Evolutionary conservation across 768 basidiomycete species (phyloP), one percentile per base, ranked within the genome.

Genomic region (Russula olivacea): DNA sequence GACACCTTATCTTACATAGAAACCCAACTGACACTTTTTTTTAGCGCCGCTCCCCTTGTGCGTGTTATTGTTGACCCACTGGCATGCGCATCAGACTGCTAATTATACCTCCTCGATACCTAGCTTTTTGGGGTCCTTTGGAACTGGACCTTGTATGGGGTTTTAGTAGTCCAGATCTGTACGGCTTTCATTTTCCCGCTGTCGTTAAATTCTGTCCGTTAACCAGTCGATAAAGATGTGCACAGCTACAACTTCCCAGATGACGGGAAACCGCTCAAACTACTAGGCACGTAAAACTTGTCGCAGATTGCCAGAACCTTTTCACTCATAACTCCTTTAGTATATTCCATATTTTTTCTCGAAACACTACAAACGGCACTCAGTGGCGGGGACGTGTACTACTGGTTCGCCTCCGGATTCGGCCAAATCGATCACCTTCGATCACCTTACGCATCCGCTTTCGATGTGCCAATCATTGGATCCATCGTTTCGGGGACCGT

Each of bases 331-430:
- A 10, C 15, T 30, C 25, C 12, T 55, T 15, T 6, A 63, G 61
- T 56, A 25, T 63, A 53, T 25, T 25, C 9, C 30, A 5, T 63
- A 6, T 57, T 51, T 45, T 30, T 57, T 6, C 21, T 62, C 1
- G 61, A 62, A 38, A 62, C 61, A 32, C 19, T 57, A 28, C 61
- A 57, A 36, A 51, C 61, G 3, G 40, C 36, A 12, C 55, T 62
- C 11, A 51, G 28, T 11, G 55, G 55, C 21, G 25, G 30, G 4
- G 61, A 63, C 61, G 17, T 53, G 12, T 63, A 52, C 41, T 53
- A 58, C 50, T 52, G 56, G 56, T 63, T 63, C 15, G 43, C 17
- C 5, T 52, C 56, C 4, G 61, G 61, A 12, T 63, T 47, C 73
- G 3, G 71, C 71, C 0, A 64, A 68, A 3, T 52, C 10, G 8